Percentiles rank a stretch among this genome's conserved stretches.
These are phyloP conservation scores for Malus hybrid DNA, from an alignment of 331 rosid genomes.

Conservation along the genomic window DNA sequence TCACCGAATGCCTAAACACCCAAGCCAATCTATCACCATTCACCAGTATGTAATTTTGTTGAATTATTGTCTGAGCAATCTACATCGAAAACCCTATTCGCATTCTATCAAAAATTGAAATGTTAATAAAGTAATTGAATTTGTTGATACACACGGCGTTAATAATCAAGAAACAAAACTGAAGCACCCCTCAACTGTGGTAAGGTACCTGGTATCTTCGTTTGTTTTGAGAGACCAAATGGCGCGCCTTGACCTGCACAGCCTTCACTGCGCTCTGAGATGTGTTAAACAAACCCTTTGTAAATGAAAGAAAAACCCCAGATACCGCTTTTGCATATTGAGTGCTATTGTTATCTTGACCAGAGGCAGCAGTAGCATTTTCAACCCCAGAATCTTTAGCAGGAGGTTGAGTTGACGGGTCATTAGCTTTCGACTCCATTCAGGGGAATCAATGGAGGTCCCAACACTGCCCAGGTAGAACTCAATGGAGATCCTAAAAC, in stretches of 20 bases:
- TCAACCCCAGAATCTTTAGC: constrained; percentile 17
- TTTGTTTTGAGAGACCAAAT: constrained; percentile 83
- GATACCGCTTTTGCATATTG: constrained; percentile 15
- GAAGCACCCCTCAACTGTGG: neutral
- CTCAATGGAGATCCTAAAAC: neutral
- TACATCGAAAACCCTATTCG: neutral
- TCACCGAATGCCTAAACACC: neutral
- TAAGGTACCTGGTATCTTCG: constrained; percentile 73
- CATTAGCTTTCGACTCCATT: constrained; percentile 47
- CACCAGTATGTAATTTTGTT: neutral
- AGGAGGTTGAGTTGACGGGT: constrained; percentile 32
- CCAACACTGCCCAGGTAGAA: constrained; percentile 3
- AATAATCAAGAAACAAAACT: neutral
- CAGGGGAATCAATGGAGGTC: constrained; percentile 13
- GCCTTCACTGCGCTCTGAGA: constrained; percentile 80
- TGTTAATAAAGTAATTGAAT: neutral
- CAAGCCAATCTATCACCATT: neutral
- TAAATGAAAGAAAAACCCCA: constrained; percentile 56
- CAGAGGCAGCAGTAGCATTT: constrained; percentile 21
- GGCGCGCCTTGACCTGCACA: constrained; percentile 93
- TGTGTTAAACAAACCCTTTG: constrained; percentile 67
- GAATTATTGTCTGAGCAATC: neutral
- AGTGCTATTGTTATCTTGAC: constrained; percentile 19
- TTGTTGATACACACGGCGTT: neutral
- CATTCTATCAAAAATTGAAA: neutral